Evolutionary conservation across 2,329 filamentous ascomycete genomes (phyloP).

Genomic region (Blastomyces silverae): DNA sequence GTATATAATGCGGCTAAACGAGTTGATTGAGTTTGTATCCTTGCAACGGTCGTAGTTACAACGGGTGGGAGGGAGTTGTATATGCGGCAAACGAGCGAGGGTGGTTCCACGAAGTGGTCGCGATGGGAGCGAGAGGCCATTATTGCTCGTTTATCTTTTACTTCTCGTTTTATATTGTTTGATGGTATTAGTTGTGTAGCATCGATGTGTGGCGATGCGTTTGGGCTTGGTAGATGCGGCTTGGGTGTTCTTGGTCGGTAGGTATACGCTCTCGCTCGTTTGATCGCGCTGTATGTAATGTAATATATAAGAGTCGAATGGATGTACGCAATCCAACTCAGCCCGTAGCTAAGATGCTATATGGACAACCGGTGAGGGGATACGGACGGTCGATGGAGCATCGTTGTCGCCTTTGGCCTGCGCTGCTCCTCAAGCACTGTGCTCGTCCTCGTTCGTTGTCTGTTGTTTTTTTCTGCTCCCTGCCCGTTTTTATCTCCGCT

Average conservation of each 20-base stretch:
- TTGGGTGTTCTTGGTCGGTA: background rate
- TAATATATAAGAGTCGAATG: background rate
- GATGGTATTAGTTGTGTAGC: background rate
- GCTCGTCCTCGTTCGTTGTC: background rate
- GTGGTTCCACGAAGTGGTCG: conserved; percentile 20
- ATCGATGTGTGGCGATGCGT: background rate
- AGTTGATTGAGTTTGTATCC: conserved; percentile 2
- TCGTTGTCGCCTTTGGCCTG: background rate
- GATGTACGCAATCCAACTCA: background rate
- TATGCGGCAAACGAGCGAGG: conserved; percentile 15
- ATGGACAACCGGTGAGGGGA: background rate
- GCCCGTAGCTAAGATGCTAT: background rate
- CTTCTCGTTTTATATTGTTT: background rate
- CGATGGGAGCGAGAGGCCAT: conserved; percentile 13
- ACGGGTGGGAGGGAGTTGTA: conserved; percentile 5
- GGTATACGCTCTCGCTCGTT: background rate
- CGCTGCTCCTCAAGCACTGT: background rate
- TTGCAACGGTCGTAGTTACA: conserved; percentile 4
- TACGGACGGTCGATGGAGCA: background rate
- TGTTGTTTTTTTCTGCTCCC: background rate
- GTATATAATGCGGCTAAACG: conserved; percentile 15
- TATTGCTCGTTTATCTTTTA: background rate
- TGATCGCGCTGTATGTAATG: background rate
- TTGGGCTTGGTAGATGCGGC: background rate
- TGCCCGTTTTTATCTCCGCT: background rate